phyloP scores from a whole-genome alignment of 2,329 filamentous ascomycete species.

The Trichophyton benhamiae region DNA sequence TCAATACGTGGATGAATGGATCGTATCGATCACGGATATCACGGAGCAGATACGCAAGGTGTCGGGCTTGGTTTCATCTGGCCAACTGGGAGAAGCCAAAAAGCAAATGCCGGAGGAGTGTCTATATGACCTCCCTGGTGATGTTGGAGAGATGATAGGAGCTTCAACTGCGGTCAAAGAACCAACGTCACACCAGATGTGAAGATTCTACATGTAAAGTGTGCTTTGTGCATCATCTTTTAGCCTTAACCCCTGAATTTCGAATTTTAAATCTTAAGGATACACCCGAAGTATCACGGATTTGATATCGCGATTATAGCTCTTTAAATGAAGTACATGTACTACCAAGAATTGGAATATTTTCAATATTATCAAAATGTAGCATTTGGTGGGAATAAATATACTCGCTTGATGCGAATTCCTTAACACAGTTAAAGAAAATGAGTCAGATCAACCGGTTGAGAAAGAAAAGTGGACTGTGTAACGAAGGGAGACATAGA shows the following conservation, averaged over 20 bases:
- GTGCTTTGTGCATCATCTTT: background rate
- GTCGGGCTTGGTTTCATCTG: conserved; percentile 36
- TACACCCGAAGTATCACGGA: background rate
- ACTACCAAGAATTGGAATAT: background rate
- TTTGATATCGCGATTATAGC: background rate
- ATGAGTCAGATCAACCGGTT: background rate
- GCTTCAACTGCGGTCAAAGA: background rate
- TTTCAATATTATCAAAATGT: background rate
- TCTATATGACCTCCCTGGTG: conserved; percentile 9
- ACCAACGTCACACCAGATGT: background rate
- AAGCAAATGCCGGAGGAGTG: conserved; percentile 10
- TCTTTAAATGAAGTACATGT: background rate
- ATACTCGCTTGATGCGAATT: background rate
- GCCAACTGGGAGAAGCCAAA: conserved; percentile 23
- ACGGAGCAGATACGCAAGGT: conserved; percentile 42
- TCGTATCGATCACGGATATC: conserved; percentile 46
- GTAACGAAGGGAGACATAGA: background rate
- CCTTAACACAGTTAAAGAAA: background rate
- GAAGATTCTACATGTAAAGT: background rate
- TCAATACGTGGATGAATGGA: conserved; percentile 41
- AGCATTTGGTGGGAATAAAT: background rate
- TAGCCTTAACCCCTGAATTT: background rate
- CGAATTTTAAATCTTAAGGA: background rate
- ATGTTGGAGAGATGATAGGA: conserved; percentile 11
- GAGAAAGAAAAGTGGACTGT: background rate